Percentiles rank a stretch among this genome's conserved stretches.
Conservation (phyloP, 768 basidiomycete species). For the Rhizopogon sp. region DNA sequence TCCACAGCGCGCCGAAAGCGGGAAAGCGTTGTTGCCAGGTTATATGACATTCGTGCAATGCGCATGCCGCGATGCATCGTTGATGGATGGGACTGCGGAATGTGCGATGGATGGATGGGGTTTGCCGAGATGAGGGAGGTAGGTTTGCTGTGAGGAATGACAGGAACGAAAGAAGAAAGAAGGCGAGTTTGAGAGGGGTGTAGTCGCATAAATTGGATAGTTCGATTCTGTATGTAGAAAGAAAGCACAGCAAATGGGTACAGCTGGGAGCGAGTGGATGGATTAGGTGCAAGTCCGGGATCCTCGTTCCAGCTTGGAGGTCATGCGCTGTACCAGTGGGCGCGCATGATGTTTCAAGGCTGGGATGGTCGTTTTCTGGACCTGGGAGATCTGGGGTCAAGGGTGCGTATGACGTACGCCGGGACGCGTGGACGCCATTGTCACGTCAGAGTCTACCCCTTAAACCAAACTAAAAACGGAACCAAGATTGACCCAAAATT, state of each 20-base stretch:
- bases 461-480: not conserved
- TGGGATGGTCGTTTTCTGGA: not conserved
- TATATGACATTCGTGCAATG: not conserved
- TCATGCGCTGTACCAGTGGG: not conserved
- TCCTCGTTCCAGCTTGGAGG: not conserved
- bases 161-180: not conserved
- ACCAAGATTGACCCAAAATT: not conserved
- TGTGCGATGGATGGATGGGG: not conserved
- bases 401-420: not conserved
- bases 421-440: not conserved
- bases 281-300: not conserved
- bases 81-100: not conserved
- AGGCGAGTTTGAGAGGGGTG: not conserved
- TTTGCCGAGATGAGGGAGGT: not conserved
- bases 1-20: slow-evolving; percentile 1
- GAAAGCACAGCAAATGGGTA: not conserved
- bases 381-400: not conserved
- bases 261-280: not conserved
- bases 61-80: not conserved
- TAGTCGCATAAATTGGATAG: not conserved
- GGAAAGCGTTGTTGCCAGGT: not conserved
- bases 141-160: not conserved
- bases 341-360: not conserved
- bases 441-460: not conserved
- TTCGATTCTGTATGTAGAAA: not conserved